Base-by-base conservation (phyloP, 148 eudicot species). In the Rhododendron molle region DNA sequence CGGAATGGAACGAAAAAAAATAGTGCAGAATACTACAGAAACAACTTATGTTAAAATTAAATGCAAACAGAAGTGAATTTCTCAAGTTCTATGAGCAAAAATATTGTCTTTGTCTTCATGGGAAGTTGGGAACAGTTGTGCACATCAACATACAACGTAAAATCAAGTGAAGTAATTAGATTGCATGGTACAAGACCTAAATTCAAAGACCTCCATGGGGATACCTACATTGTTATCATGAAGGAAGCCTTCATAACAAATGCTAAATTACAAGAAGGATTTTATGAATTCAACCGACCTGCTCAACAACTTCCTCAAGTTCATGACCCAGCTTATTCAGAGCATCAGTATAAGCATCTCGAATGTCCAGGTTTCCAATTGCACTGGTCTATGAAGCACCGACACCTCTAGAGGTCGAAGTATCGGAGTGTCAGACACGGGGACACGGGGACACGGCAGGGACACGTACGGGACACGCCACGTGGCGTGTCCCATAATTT, bases 281-380 rank as follows among this genome's bases (percentile, higher is more conserved):
- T 77, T 15, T n/a, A 84, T 26, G 44, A 81, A 30, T 30, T 69
- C 76, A 30, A 34, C 30, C 49, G 87, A 97, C 98, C 98, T 95
- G 98, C 86, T 92, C 95, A 44, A 89, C 92, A 84, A 95, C 88
- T 76, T 93, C 94, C 92, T 97, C 99, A 86, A 97, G 98, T 83
- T 94, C 90, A 87, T 97, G 96, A 44, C 99, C 99, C 73, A 97
- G 90, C 88, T 94, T 93, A 89, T 90, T 92, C 71, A 97, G 86
- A 86, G 98, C 99, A 88, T 93, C 91, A 56, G 95, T 91, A 91
- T 97, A 97, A 80, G 95, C 98, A 91, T 91, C 91, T 88, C 89
- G 93, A 81, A 94, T 89, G 90, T 91, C 90, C 90, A 97, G 92
- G 92, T 95, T 97, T 67, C 99, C 99, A 80, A 97, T 91, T 76